Evolutionary conservation across 768 basidiomycete genomes (phyloP).

Genomic region (Trametes cubensis): DNA sequence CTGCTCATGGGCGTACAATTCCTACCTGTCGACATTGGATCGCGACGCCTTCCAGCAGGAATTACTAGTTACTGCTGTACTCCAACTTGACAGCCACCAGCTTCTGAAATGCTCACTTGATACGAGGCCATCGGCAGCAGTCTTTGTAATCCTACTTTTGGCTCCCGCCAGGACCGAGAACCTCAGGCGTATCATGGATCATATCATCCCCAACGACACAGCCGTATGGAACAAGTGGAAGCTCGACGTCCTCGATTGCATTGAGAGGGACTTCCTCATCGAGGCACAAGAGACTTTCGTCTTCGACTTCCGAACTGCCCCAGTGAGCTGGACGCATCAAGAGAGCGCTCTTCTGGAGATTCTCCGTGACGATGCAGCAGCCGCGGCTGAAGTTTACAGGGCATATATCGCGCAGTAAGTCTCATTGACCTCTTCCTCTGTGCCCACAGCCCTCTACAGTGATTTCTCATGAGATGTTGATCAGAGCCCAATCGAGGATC

Average conservation of each 20-base stretch:
- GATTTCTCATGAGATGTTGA: too few relatives aligned
- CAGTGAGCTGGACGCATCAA: too few relatives aligned
- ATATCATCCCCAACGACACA: slow-evolving; percentile 16
- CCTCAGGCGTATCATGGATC: background rate
- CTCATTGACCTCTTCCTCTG: too few relatives aligned
- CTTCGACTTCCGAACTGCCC: background rate
- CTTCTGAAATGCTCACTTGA: background rate
- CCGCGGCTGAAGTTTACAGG: background rate
- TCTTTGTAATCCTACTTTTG: slow-evolving; percentile 8
- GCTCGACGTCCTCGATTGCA: background rate
- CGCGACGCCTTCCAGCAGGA: slow-evolving; percentile 10
- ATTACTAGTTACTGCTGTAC: slow-evolving; percentile 6
- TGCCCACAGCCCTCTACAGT: too few relatives aligned
- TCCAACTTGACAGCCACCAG: background rate
- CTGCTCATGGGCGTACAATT: slow-evolving; percentile 20
- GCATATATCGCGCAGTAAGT: background rate
- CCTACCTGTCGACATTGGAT: slow-evolving; percentile 18
- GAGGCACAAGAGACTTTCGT: background rate
- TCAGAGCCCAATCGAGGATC: too few relatives aligned
- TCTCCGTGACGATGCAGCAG: background rate
- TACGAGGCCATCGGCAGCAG: slow-evolving; percentile 1
- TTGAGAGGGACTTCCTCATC: background rate
- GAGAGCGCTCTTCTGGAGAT: background rate
- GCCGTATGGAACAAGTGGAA: slow-evolving; percentile 4
- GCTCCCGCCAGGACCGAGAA: background rate